A percentile compares a stretch with the other conserved stretches of the same genome.
phyloP scores from a whole-genome alignment of 2,329 filamentous ascomycete species.

The Ophiostoma himal-ulmi region DNA sequence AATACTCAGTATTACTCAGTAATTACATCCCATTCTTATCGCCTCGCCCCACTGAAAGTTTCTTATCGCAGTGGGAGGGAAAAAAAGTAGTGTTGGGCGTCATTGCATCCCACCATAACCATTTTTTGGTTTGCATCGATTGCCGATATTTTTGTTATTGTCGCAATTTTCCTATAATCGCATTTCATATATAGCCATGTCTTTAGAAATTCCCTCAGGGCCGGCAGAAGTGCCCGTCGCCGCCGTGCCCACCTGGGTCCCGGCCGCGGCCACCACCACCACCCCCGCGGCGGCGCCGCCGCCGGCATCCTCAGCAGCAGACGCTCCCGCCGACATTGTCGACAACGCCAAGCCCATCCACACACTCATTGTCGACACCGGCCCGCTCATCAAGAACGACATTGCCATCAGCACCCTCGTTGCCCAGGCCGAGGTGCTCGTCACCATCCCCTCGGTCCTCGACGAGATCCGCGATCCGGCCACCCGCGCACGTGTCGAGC shows the following conservation, averaged over 20 bases:
- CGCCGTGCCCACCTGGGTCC: conserved; percentile 10
- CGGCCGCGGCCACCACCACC: background rate
- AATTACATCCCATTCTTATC: conserved; percentile 12
- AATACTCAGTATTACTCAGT: background rate
- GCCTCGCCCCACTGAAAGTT: conserved; percentile 14
- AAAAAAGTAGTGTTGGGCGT: conserved; percentile 16
- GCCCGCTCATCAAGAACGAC: conserved; percentile 89
- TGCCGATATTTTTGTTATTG: background rate
- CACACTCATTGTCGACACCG: conserved; percentile 82
- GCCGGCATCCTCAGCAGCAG: background rate
- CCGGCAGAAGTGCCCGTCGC: conserved; percentile 6
- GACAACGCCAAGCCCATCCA: conserved; percentile 60
- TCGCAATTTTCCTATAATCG: background rate
- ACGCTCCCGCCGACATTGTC: background rate
- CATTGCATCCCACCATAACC: conserved; percentile 10
- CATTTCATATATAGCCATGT: background rate
- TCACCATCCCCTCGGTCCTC: conserved; percentile 80
- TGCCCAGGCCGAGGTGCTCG: conserved; percentile 66
- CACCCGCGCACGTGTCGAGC: conserved; percentile 75
- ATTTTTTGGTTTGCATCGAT: background rate
- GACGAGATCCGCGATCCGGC: conserved; percentile 82
- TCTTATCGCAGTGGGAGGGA: conserved; percentile 20
- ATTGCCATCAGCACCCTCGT: conserved; percentile 78
- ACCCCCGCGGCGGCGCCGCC: background rate
- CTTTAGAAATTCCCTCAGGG: background rate